Evolutionary conservation across 345 rosid species (phyloP).

Genomic region (Rubroshorea leprosula): DNA sequence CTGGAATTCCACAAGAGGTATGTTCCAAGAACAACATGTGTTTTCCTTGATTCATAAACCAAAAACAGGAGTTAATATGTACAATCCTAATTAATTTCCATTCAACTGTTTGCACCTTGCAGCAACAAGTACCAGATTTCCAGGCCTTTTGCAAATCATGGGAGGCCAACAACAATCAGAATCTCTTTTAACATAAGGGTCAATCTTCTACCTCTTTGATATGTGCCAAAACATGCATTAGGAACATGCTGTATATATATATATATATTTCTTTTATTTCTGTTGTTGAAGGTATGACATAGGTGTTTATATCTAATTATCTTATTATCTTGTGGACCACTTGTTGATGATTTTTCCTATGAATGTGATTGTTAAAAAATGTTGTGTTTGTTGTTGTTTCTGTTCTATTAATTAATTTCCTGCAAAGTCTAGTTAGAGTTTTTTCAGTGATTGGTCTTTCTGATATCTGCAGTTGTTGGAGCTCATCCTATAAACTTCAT

Average conservation of each 20-base stretch:
- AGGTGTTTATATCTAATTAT: neutral
- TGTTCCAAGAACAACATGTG: neutral
- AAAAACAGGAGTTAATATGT: too few species aligned
- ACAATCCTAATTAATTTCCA: neutral
- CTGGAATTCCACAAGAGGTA: slow-evolving; percentile 31
- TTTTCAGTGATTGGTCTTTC: too few species aligned
- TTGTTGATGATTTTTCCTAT: neutral
- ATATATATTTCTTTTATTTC: too few species aligned
- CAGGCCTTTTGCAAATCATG: slow-evolving; percentile 24
- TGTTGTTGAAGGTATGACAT: neutral
- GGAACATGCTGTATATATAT: neutral
- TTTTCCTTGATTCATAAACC: neutral
- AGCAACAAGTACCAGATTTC: slow-evolving; percentile 29
- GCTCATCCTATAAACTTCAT: too few species aligned
- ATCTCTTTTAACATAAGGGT: slow-evolving; percentile 8
- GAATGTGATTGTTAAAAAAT: neutral
- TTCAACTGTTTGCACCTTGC: slow-evolving; percentile 15
- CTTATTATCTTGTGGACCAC: neutral
- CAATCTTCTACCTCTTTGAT: slow-evolving; percentile 2
- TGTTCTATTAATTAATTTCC: too few species aligned
- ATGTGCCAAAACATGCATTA: neutral
- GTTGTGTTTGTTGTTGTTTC: neutral
- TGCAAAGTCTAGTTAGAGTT: too few species aligned
- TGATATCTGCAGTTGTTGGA: too few species aligned
- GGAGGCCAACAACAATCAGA: slow-evolving; percentile 20